Evolutionary conservation across 106 monocot genomes (phyloP).

Genomic region (Narthecium ossifragum): DNA sequence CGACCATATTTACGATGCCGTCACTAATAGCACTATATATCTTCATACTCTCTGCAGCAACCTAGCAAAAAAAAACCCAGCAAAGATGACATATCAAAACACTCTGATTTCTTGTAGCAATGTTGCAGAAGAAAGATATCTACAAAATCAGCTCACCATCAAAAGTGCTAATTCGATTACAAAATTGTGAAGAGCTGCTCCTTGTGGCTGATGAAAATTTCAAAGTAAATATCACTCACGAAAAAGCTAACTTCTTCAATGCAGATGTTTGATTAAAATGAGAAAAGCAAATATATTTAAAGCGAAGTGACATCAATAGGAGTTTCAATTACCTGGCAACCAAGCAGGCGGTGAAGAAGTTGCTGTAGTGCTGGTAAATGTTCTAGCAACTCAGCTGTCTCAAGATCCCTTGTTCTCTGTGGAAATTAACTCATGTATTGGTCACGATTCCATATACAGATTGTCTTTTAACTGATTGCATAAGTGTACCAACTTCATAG

Average conservation of each 20-base stretch:
- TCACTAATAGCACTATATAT: constrained; percentile 79
- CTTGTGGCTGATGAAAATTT: constrained; percentile 78
- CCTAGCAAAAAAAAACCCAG: constrained; percentile 32
- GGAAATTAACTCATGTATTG: background rate
- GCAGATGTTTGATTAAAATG: background rate
- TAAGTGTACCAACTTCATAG: too few relatives aligned
- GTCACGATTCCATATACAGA: too few relatives aligned
- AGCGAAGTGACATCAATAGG: background rate
- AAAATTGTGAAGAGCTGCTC: constrained; percentile 66
- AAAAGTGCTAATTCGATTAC: constrained; percentile 81
- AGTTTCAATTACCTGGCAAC: constrained; percentile 74
- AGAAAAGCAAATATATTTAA: too few relatives aligned
- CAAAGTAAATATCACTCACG: background rate
- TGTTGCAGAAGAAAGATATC: constrained; percentile 3
- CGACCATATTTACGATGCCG: constrained; percentile 86
- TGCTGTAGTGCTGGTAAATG: constrained; percentile 87
- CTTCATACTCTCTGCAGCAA: constrained; percentile 82
- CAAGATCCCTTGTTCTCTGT: constrained; percentile 75
- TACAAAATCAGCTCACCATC: constrained; percentile 36
- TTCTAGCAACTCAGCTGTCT: constrained; percentile 73
- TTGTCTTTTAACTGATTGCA: too few relatives aligned
- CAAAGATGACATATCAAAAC: constrained; percentile 5
- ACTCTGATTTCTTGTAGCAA: too few relatives aligned
- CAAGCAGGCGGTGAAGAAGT: constrained; percentile 76
- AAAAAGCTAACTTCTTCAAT: background rate